phyloP scores from a whole-genome alignment of 768 basidiomycete genomes.

The Leucogyrophana mollusca region DNA sequence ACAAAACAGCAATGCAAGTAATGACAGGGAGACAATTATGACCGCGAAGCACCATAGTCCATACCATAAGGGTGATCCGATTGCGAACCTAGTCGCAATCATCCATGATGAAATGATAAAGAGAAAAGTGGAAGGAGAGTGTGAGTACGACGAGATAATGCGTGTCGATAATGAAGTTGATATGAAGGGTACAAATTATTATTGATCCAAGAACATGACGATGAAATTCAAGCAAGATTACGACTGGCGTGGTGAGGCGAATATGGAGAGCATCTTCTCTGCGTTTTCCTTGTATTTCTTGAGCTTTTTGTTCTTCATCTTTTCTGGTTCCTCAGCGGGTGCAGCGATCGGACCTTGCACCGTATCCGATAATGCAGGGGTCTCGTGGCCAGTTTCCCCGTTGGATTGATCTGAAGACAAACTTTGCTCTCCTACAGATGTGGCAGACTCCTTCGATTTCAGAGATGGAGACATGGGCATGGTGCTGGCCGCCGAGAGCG shows the following conservation, averaged over 20 bases:
- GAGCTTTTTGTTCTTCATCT: conserved; percentile 69
- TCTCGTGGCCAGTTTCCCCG: conserved; percentile 37
- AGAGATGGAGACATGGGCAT: conserved; percentile 60
- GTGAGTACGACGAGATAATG: conserved; percentile 13
- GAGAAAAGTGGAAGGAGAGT: conserved; percentile 8
- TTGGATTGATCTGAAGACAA: conserved; percentile 73
- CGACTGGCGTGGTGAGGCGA: conserved; percentile 65
- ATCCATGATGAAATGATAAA: conserved; percentile 15
- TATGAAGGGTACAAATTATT: conserved; percentile 20
- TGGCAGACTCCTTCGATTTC: conserved; percentile 77
- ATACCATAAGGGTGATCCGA: conserved; percentile 14
- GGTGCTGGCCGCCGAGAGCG: conserved; percentile 52
- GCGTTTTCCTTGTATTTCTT: conserved; percentile 88
- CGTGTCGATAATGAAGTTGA: conserved; percentile 29
- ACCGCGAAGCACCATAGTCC: conserved; percentile 24
- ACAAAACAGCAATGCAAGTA: conserved; percentile 32
- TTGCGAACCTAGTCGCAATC: conserved; percentile 22
- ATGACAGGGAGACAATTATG: conserved; percentile 27
- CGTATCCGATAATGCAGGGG: conserved; percentile 28
- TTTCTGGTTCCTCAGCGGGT: conserved; percentile 49
- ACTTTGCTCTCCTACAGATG: conserved; percentile 70
- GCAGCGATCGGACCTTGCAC: conserved; percentile 11
- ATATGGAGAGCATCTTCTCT: conserved; percentile 81
- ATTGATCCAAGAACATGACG: neutral
- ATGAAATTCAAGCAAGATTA: conserved; percentile 14